These are phyloP conservation scores for Mycena rebaudengoi DNA, from an alignment of 768 basidiomycete genomes.

Conservation along the genomic window DNA sequence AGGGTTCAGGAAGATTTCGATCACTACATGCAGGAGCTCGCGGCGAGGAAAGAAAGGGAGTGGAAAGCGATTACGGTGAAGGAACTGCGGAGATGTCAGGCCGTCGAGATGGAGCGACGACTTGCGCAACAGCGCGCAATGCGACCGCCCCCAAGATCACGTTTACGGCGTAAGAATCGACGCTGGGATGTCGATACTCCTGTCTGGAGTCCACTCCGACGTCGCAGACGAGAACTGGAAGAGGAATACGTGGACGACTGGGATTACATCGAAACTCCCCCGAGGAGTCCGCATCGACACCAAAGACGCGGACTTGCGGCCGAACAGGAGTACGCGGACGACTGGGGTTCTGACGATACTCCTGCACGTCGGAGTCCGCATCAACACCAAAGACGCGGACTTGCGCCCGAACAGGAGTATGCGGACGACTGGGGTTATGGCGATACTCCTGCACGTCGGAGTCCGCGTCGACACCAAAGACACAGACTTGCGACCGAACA, in stretches of 20 bases:
- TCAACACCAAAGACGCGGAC: neutral
- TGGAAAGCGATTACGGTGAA: constrained; percentile 24
- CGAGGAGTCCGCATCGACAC: neutral
- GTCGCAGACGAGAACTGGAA: neutral
- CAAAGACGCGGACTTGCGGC: neutral
- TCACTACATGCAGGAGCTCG: constrained; percentile 19
- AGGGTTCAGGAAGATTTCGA: constrained; percentile 17
- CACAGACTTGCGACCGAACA: neutral
- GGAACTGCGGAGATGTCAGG: constrained; percentile 23
- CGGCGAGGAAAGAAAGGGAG: constrained; percentile 21
- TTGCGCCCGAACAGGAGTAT: neutral
- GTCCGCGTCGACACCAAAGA: neutral
- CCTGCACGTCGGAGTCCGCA: too few relatives aligned
- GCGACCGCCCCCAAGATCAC: constrained; percentile 5
- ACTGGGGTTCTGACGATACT: too few relatives aligned
- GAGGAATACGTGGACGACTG: constrained; percentile 1
- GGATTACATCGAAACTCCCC: constrained; percentile 19
- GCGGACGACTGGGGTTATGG: neutral
- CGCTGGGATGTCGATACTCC: too few relatives aligned
- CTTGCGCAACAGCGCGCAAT: constrained; percentile 15
- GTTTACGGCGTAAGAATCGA: neutral
- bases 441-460: too few relatives aligned
- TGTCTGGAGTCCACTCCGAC: neutral
- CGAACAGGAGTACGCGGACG: neutral
- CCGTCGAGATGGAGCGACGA: constrained; percentile 10